Evolutionary conservation across 441 rosid species (phyloP).

Genomic region (Erodium moschatum): DNA sequence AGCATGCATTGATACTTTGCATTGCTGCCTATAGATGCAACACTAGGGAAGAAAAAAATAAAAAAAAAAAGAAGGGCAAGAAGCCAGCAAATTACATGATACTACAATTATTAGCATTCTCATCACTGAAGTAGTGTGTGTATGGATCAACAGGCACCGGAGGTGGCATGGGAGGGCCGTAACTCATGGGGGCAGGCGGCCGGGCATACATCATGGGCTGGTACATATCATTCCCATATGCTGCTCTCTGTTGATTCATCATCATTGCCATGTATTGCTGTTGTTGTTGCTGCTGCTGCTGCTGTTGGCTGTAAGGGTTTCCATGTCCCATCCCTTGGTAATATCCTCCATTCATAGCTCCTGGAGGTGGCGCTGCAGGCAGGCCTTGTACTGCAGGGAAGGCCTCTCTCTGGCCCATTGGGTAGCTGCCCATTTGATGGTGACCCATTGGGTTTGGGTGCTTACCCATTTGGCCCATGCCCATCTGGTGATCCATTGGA

Average conservation of each 20-base stretch:
- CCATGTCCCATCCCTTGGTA: slow-evolving; percentile 37
- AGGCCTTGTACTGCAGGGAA: slow-evolving; percentile 64
- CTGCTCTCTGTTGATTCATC: slow-evolving; percentile 67
- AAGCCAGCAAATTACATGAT: slow-evolving; percentile 45
- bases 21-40: neutral
- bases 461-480: too few species aligned
- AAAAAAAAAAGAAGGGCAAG: neutral
- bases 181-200: slow-evolving; percentile 44
- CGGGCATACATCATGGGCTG: slow-evolving; percentile 80
- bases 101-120: slow-evolving; percentile 73
- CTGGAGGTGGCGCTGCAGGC: slow-evolving; percentile 27
- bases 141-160: slow-evolving; percentile 42
- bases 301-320: slow-evolving; percentile 30
- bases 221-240: slow-evolving; percentile 59
- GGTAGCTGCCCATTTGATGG: too few species aligned
- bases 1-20: neutral
- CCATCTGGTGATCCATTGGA: too few species aligned
- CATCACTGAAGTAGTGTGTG: slow-evolving; percentile 75
- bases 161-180: slow-evolving; percentile 48
- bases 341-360: slow-evolving; percentile 48
- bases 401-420: neutral
- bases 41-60: neutral
- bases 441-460: too few species aligned
- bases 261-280: slow-evolving; percentile 80
- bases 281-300: slow-evolving; percentile 15